These are phyloP conservation scores for Rhodotorula sp. DNA, from an alignment of 1,284 basidiomycete species.

Conservation along the genomic window DNA sequence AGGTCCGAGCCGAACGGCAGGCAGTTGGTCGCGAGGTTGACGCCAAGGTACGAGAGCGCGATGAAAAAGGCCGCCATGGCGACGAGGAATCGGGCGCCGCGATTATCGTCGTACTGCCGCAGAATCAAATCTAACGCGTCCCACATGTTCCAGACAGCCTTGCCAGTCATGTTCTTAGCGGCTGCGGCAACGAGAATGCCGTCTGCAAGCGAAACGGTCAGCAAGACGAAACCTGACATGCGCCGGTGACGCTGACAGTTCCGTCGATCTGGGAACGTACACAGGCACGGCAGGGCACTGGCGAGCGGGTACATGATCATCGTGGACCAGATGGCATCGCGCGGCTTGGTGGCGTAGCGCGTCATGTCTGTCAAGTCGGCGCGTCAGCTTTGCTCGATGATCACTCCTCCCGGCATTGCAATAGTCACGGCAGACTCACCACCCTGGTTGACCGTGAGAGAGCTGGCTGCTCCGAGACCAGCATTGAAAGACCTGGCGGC, in stretches of 20 bases:
- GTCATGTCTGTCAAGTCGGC: neutral
- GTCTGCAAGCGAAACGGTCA: neutral
- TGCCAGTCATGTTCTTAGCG: neutral
- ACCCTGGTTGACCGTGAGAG: neutral
- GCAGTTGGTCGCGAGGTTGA: neutral
- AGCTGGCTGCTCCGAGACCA: neutral
- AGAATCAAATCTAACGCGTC: neutral
- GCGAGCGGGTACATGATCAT: neutral
- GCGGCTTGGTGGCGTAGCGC: neutral
- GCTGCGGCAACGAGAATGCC: neutral
- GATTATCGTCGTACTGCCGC: neutral
- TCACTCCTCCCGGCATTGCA: too few species aligned
- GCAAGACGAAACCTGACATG: neutral
- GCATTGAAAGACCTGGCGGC: neutral
- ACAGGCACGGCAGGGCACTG: neutral
- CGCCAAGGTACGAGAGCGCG: neutral
- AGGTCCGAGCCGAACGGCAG: neutral
- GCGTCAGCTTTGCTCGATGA: too few species aligned
- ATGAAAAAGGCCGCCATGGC: neutral
- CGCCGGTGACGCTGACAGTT: neutral
- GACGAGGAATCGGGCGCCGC: neutral
- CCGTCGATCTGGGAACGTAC: neutral
- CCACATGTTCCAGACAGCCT: neutral
- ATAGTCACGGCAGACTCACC: too few species aligned
- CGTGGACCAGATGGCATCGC: neutral